Base-by-base conservation (phyloP, 352 stramenopile genomes). In the Globisporangium camurandrum region DNA sequence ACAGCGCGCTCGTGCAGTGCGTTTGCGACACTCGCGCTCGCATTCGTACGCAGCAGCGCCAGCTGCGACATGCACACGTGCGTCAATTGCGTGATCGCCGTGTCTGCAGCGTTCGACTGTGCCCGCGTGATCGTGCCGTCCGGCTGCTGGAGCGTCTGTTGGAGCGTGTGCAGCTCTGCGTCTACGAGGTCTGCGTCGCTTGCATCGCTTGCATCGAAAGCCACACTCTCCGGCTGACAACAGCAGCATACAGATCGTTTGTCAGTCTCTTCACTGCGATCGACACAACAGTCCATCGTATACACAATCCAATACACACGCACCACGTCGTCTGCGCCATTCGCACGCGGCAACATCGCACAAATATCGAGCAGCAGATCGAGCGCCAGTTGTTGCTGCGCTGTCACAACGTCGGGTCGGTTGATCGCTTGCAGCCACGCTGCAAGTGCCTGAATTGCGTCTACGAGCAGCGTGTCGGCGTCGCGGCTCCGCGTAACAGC, bases 31-130 rank as follows among this genome's bases (percentile, higher is more conserved):
- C 50, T 40, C 0, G 56, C 60, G 5, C 57, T 9, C 4, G 40
- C 22, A 19, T 78, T 67, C 51, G 71, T 75, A 26, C 57, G 42
- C 8, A 88, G 45, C 1, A 57, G 56, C 38, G 62, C 56, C 43
- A 86, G 61, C 24, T 73, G 76, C 4, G 57, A 49, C 10, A 56
- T 54, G 20, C 72, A 82, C 7, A 65, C 65, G 12, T 50, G 46
- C 23, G 67, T 75, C 19, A 87, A 44, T 31, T 56, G 55, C 28
- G 64, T 54, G 39, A 88, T 84, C 3, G 66, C 58, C 11, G 59
- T 61, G 44, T 72, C 59, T 0, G 70, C 66, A 19, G 69, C 67
- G 14, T 63, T 61, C 1, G 74, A 69, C 8, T 71, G 58, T 50
- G 46, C 55, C 34, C 53, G 64, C 0, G 69, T 59, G 48, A 40